phyloP scores from a whole-genome alignment of 202 grass and related monocot species.

The Miscanthus sacchariflorus region DNA sequence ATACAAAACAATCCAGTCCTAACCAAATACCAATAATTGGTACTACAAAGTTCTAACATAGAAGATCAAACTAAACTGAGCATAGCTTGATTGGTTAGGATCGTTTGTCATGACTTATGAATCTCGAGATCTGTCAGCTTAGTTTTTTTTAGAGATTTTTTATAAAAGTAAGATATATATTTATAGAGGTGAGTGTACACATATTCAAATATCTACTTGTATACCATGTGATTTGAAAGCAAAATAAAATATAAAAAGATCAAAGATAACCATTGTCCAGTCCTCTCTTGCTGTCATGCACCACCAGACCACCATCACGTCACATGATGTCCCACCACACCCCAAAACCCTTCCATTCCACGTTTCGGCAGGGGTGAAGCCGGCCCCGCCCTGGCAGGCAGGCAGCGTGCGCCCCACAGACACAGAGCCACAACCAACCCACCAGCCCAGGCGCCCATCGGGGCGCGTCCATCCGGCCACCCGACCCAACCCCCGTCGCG shows the following conservation, averaged over 20 bases:
- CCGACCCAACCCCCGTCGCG: conserved; percentile 21
- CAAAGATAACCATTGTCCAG: background rate
- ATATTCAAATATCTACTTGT: no score
- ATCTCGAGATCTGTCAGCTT: no score
- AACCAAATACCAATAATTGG: no score
- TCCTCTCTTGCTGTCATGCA: background rate
- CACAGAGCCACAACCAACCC: background rate
- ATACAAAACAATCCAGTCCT: no score
- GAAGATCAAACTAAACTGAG: no score
- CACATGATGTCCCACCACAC: background rate
- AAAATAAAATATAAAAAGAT: background rate
- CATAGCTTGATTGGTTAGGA: no score
- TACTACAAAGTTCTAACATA: no score
- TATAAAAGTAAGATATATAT: no score
- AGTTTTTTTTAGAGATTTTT: no score
- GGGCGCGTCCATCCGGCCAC: background rate
- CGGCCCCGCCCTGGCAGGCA: background rate
- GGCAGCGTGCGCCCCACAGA: background rate
- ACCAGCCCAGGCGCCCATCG: background rate
- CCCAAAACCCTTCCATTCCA: conserved; percentile 28
- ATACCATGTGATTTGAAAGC: no score
- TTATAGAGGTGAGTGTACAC: no score
- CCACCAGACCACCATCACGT: background rate
- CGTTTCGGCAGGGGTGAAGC: background rate
- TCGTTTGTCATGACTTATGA: no score